Conservation (phyloP, 768 basidiomycete genomes). For the Podaxis sp. region DNA sequence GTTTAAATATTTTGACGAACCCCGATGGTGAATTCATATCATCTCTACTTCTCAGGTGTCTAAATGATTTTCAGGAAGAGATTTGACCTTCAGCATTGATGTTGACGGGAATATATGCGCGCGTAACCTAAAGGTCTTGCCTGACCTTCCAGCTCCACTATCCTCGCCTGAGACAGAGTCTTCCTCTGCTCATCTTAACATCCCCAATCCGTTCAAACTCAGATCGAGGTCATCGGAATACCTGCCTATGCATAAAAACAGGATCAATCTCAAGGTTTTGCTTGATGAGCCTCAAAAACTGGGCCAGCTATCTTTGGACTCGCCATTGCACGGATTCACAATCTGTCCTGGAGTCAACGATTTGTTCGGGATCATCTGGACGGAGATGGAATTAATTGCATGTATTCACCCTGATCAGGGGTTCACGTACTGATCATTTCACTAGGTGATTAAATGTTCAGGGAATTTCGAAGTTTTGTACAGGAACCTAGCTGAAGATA, state of each 20-base stretch:
- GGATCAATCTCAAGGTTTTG: slow-evolving; percentile 16
- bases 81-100: slow-evolving; percentile 41
- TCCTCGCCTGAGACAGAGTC: slow-evolving; percentile 27
- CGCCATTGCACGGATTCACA: slow-evolving; percentile 23
- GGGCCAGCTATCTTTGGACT: slow-evolving; percentile 22
- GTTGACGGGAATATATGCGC: slow-evolving; percentile 44
- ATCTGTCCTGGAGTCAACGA: slow-evolving; percentile 26
- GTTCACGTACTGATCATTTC: background rate
- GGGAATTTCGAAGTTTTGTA: slow-evolving; percentile 31
- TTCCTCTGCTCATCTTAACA: slow-evolving; percentile 34
- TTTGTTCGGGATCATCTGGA: slow-evolving; percentile 48
- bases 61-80: slow-evolving; percentile 25
- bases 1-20: slow-evolving; percentile 45
- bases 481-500: slow-evolving; percentile 21
- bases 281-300: slow-evolving; percentile 24
- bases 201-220: slow-evolving; percentile 68
- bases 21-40: slow-evolving; percentile 39
- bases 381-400: slow-evolving; percentile 40
- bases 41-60: background rate
- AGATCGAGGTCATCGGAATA: slow-evolving; percentile 53
- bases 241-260: slow-evolving; percentile 24
- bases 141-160: slow-evolving; percentile 11
- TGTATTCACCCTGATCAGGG: slow-evolving; percentile 16
- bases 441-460: slow-evolving; percentile 40
- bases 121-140: slow-evolving; percentile 35